Percentiles rank a stretch among this genome's conserved stretches.
phyloP scores from a whole-genome alignment of 2,329 filamentous ascomycete species.

The Phaeophleospora eucalypticola region DNA sequence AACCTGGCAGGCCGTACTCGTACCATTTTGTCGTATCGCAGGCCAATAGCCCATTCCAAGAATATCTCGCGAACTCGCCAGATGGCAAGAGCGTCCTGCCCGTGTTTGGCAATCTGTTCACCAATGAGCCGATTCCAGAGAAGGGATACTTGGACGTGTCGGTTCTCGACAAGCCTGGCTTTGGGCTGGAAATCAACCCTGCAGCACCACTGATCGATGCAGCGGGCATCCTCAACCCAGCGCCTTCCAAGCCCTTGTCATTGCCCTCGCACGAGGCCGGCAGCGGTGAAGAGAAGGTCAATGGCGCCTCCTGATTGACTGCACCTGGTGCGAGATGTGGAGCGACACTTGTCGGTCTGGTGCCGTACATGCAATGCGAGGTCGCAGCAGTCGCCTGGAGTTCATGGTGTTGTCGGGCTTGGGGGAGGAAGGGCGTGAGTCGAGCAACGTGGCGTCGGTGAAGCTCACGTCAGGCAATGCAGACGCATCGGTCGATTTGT shows the following conservation, averaged over 20 bases:
- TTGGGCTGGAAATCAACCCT: conserved; percentile 83
- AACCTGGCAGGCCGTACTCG: conserved; percentile 85
- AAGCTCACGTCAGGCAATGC: background rate
- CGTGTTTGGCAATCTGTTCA: conserved; percentile 86
- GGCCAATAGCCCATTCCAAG: conserved; percentile 89
- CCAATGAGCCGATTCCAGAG: conserved; percentile 82
- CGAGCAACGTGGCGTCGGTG: background rate
- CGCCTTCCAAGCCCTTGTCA: conserved; percentile 42
- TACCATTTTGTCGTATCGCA: conserved; percentile 96
- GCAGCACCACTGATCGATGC: conserved; percentile 75
- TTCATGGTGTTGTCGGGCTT: no score
- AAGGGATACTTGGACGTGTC: conserved; percentile 77
- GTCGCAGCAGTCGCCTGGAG: background rate
- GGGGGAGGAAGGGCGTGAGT: no score
- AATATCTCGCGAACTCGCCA: conserved; percentile 89
- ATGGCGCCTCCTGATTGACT: conserved; percentile 9
- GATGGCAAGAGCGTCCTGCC: conserved; percentile 86
- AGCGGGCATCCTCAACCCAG: conserved; percentile 66
- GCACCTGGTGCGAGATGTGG: background rate
- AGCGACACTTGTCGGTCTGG: background rate
- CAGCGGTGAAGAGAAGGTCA: conserved; percentile 7
- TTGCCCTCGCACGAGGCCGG: conserved; percentile 22
- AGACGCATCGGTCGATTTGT: background rate
- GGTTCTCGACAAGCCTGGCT: conserved; percentile 82
- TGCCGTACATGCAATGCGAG: background rate